Evolutionary conservation across 1,284 basidiomycete species (phyloP), one percentile per base, ranked within the genome.

Genomic region (Heterobasidion parviporum): DNA sequence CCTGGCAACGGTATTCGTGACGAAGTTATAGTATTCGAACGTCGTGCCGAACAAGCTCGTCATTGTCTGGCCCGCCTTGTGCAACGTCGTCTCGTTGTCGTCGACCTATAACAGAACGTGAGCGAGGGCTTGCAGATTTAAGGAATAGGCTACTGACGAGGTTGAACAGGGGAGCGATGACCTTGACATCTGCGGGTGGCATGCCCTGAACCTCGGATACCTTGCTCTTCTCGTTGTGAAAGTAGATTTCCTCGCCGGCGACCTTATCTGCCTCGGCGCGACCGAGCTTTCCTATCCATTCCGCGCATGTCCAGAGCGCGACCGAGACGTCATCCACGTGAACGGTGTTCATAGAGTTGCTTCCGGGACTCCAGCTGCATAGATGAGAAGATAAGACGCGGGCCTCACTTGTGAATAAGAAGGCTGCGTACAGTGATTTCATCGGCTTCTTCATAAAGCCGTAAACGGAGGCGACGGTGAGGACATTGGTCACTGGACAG

Each of bases 361-460:
- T 92, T 33, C 90, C 86, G 26, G 86, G 87, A 10, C 84, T 80
- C 83, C 86, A 87, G 64, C 85, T 88, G 59, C 9, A 18, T 18
- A 46, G 38, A 54, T 50, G 56, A 62, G 59, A 49, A 63, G n/a
- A 67, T 65, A 10, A 55, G 46, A 6, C 43, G 34, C 20, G 35
- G n/a, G 15, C 12, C 12, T 10, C 38, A 41, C 8, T n/a, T 38
- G 26, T 6, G 26, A 45, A 16, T 12, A 44, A 32, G 58, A 33
- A 63, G 45, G n/a, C 35, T 26, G 6, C 16, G 70, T 71, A 91
- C 81, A 92, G 75, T 33, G 86, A 90, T 68, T 91, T 92, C 87
- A 95, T 91, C 4, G 92, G 89, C 64, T 90, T 86, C 64, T 89
- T 83, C 66, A 90, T 75, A 67, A 89, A 85, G 15, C 88, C 84